Evolutionary conservation across 75 land plant genomes (phyloP), one percentile per base, ranked within the genome.

Genomic region (Pseudotsuga menziesii): DNA sequence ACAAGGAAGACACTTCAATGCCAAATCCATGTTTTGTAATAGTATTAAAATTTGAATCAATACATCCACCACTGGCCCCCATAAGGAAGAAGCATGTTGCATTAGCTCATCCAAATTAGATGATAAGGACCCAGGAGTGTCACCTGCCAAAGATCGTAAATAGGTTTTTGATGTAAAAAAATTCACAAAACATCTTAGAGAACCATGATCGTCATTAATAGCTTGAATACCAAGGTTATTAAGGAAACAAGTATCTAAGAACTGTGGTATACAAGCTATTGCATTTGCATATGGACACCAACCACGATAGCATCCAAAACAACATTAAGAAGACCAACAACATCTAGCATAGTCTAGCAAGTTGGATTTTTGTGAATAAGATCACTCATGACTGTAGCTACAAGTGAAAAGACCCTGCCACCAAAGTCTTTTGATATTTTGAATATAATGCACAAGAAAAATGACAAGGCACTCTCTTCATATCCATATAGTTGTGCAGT

Each of bases 321-420:
- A 3, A 98, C 95, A 78, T 78, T 73, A 35, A 98, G 98, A 54
- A 97, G 80, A 76, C 88, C 98, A 70, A 91, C 93, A 20, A 83
- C 91, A 81, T 92, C 91, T 62, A 97, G 85, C 44, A 90, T 80
- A 66, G 93, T 75, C 79, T 87, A 97, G 79, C 94, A 94, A 11
- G 98, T 94, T 56, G 98, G 99, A 82, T 97, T 98, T 66, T 92
- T 94, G 80, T 97, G 98, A 74, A 97, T 94, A 11, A 97, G 81
- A 85, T 97, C 99, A 83, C 95, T 91, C 98, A 97, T 94, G 11
- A 94, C 94, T 76, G 92, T 92, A 35, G 94, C 99, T 69, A 98
- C 99, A 77, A 91, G 85, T 35, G 96, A 88, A 81, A 91, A 97
- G 3, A 97, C 92, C 32, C 94, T 98, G 57, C 99, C 99, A 63